phyloP scores from a whole-genome alignment of 1,139 yeast genomes.

The Diutina scorzettiae region DNA sequence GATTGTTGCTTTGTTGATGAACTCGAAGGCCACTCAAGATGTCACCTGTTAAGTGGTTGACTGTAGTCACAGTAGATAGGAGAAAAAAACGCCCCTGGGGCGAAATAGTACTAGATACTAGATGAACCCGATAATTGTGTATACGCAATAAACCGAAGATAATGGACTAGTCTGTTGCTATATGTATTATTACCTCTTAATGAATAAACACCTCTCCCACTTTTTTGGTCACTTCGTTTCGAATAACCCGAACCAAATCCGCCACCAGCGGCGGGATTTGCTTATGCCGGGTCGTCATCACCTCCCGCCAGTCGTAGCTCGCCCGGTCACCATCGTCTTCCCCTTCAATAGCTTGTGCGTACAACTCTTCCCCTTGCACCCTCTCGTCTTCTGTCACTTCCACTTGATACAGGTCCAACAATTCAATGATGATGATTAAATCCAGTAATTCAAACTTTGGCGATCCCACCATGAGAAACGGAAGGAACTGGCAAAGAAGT shows the following conservation, averaged over 20 bases:
- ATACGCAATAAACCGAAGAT: too few relatives aligned
- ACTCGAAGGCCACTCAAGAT: conserved; percentile 94
- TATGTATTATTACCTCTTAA: too few relatives aligned
- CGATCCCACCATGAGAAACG: conserved; percentile 22
- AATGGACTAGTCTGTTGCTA: too few relatives aligned
- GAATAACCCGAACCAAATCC: conserved; percentile 17
- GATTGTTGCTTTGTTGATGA: conserved; percentile 92
- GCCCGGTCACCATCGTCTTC: conserved; percentile 16
- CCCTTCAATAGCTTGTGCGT: conserved; percentile 14
- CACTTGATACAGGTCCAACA: conserved; percentile 36
- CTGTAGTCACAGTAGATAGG: too few relatives aligned
- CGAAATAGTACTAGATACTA: too few relatives aligned
- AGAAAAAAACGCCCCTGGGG: too few relatives aligned
- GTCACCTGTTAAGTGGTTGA: conserved; percentile 49
- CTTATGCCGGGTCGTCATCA: conserved; percentile 11
- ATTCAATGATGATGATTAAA: conserved; percentile 33
- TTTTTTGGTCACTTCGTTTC: conserved; percentile 23
- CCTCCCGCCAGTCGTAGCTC: conserved; percentile 25
- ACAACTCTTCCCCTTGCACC: neutral
- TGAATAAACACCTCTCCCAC: conserved; percentile 26
- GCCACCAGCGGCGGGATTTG: conserved; percentile 16
- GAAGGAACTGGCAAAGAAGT: conserved; percentile 36
- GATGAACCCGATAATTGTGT: too few relatives aligned
- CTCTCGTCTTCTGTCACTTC: conserved; percentile 11
- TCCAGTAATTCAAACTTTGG: conserved; percentile 29